A percentile compares a stretch with the other conserved stretches of the same genome.
Conservation (phyloP, 1,284 basidiomycete genomes). For the Boletellus dicymbophilus region DNA sequence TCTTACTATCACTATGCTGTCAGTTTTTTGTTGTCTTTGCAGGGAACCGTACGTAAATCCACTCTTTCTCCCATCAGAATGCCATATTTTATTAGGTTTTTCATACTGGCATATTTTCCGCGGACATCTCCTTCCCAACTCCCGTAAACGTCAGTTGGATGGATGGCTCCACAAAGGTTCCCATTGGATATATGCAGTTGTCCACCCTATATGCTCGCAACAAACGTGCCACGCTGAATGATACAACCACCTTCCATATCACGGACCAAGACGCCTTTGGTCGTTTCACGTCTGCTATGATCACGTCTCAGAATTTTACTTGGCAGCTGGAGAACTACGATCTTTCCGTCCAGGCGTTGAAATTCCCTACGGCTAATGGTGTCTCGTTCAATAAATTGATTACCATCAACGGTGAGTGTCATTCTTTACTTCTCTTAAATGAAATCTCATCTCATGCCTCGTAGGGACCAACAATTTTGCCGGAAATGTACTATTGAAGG, state of each 20-base stretch:
- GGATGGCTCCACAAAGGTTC: slow-evolving; percentile 41
- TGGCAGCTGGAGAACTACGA: slow-evolving; percentile 65
- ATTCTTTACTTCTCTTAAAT: not conserved
- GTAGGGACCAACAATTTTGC: slow-evolving; percentile 70
- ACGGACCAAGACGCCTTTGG: slow-evolving; percentile 55
- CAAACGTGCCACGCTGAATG: slow-evolving; percentile 59
- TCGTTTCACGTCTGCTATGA: slow-evolving; percentile 58
- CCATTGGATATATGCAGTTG: slow-evolving; percentile 53
- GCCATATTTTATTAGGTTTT: slow-evolving; percentile 43
- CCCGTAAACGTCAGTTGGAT: slow-evolving; percentile 60
- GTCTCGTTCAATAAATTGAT: slow-evolving; percentile 63
- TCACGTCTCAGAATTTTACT: slow-evolving; percentile 70
- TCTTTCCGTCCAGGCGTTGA: slow-evolving; percentile 67
- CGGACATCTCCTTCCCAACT: slow-evolving; percentile 57
- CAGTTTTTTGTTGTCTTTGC: slow-evolving; percentile 51
- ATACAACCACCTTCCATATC: slow-evolving; percentile 58
- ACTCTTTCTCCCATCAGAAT: not conserved
- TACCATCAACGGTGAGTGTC: slow-evolving; percentile 47
- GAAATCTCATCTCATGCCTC: not conserved
- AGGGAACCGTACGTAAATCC: slow-evolving; percentile 40
- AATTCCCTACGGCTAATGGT: slow-evolving; percentile 63
- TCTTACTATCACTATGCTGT: no score
- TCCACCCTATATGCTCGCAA: slow-evolving; percentile 45
- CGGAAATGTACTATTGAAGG: slow-evolving; percentile 55
- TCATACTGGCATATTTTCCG: slow-evolving; percentile 61